phyloP scores from a whole-genome alignment of 331 rosid genomes.

The Acacia concinna region DNA sequence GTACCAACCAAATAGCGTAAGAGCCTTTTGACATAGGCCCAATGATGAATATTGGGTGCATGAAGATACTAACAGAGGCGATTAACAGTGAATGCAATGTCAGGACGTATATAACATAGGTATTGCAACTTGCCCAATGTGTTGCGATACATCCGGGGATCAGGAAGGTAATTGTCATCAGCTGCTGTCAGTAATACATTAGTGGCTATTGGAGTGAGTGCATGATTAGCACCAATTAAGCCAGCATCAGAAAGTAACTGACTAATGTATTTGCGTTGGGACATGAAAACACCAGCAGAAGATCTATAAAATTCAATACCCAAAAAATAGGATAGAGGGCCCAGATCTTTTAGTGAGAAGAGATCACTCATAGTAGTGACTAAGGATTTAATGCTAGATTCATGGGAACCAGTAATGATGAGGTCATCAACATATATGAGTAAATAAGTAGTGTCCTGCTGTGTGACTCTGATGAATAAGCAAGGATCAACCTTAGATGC shows the following conservation, averaged over 20 bases:
- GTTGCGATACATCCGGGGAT: accelerated
- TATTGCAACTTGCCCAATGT: neutral
- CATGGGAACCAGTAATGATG: no score
- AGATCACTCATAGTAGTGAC: no score
- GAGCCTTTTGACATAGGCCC: neutral
- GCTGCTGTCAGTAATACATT: no score
- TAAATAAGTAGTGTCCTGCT: accelerated
- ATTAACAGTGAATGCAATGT: neutral
- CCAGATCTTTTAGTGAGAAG: no score
- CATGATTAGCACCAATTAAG: no score
- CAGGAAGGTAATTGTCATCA: accelerated
- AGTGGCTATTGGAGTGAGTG: no score
- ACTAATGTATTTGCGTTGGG: no score
- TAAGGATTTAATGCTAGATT: accelerated
- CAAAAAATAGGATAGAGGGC: neutral
- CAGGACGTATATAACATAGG: neutral
- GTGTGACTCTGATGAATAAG: accelerated
- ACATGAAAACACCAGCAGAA: no score
- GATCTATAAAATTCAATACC: neutral
- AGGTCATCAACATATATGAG: no score
- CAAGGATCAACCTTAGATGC: no score
- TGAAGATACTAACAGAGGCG: neutral
- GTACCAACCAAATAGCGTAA: neutral
- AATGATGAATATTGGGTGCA: neutral
- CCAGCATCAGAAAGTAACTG: no score